Percentiles rank a stretch among this genome's conserved stretches.
Conservation (phyloP, 2,329 filamentous ascomycete species). For the Claviceps sp. region DNA sequence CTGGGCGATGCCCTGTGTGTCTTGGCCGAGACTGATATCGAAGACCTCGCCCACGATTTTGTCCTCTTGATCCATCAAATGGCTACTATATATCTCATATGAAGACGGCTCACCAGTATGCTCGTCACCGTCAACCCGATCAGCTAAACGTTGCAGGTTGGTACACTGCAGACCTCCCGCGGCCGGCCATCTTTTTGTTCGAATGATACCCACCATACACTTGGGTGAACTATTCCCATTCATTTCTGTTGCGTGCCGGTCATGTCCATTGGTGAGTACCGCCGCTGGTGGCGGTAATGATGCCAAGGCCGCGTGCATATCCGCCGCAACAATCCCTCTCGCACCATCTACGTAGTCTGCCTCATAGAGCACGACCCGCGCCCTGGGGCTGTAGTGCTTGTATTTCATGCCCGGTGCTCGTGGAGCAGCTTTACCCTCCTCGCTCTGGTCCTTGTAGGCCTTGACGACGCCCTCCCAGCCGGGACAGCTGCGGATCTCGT, state of each 20-base stretch:
- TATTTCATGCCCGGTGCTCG: constrained; percentile 98
- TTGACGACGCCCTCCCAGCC: constrained; percentile 73
- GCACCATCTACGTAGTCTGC: constrained; percentile 24
- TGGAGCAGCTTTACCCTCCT: constrained; percentile 52
- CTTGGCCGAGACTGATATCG: constrained; percentile 60
- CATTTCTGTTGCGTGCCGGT: background rate
- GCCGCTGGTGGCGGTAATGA: background rate
- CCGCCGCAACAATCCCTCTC: constrained; percentile 22
- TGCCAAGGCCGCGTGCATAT: constrained; percentile 15
- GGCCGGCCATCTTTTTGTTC: constrained; percentile 39
- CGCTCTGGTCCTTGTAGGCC: constrained; percentile 65
- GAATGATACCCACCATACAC: constrained; percentile 35
- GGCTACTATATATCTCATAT: constrained; percentile 28
- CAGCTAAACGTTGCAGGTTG: constrained; percentile 12
- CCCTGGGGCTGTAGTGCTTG: constrained; percentile 89
- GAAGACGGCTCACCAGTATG: constrained; percentile 14
- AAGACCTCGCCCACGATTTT: constrained; percentile 33
- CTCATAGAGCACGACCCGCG: constrained; percentile 74
- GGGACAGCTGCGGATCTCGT: constrained; percentile 56
- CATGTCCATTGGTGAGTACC: constrained; percentile 4
- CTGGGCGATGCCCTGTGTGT: constrained; percentile 64
- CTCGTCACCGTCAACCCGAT: constrained; percentile 6
- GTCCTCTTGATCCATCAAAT: constrained; percentile 21
- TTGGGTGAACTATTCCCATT: constrained; percentile 13
- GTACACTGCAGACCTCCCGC: constrained; percentile 27